Percentiles rank a stretch among this genome's conserved stretches.
Conservation (phyloP, 306 rosid species). For the Glycine soja region DNA sequence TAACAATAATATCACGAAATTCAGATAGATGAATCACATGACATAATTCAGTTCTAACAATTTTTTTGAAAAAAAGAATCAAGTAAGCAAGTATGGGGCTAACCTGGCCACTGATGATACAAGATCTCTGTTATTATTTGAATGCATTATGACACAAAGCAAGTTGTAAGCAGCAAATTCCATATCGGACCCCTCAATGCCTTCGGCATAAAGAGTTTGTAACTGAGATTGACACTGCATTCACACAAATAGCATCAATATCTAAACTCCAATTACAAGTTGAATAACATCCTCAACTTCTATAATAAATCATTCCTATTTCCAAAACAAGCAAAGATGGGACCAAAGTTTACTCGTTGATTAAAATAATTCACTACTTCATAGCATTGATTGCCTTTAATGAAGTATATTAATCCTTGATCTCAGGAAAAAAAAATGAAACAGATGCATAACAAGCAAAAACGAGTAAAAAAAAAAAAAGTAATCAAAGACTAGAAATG, state of each 20-base stretch:
- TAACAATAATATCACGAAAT: conserved; percentile 1
- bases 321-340: conserved; percentile 7
- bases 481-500: conserved; percentile 9
- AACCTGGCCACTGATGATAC: conserved; percentile 88
- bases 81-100: conserved; percentile 36
- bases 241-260: conserved; percentile 46
- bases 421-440: conserved; percentile 11
- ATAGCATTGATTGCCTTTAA: neutral
- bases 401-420: conserved; percentile 9
- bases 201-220: conserved; percentile 83
- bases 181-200: conserved; percentile 87
- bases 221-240: conserved; percentile 96
- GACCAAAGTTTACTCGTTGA: neutral
- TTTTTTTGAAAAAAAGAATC: conserved; percentile 20
- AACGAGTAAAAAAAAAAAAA: neutral
- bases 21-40: neutral
- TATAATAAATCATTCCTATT: conserved; percentile 22
- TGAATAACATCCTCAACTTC: conserved; percentile 28
- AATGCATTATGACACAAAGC: conserved; percentile 91
- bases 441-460: conserved; percentile 38
- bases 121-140: conserved; percentile 90
- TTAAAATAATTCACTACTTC: conserved; percentile 14
- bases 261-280: conserved; percentile 19
- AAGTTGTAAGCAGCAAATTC: conserved; percentile 98
- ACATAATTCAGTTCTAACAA: neutral